phyloP scores from a whole-genome alignment of 139 green algal genomes.

The Chlamydomonas sp. region DNA sequence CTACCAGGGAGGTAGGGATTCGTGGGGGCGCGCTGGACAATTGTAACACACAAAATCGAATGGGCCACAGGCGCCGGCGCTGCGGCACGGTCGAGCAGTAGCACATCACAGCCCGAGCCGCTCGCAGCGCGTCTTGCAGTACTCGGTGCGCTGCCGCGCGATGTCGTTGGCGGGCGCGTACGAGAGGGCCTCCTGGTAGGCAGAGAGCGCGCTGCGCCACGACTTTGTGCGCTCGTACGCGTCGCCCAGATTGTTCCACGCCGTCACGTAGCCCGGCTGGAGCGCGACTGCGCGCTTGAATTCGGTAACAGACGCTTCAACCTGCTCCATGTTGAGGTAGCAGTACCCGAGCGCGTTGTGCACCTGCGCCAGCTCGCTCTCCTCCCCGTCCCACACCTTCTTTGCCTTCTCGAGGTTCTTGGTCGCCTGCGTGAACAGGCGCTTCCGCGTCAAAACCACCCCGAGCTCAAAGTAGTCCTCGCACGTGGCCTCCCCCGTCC shows the following conservation, averaged over 20 bases:
- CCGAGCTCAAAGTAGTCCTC: conserved; percentile 98
- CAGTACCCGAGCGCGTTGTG: conserved; percentile 96
- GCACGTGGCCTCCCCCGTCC: conserved; percentile 67
- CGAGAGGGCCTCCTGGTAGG: conserved; percentile 73
- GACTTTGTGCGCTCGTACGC: conserved; percentile 72
- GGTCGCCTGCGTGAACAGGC: conserved; percentile 88
- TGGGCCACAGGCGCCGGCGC: no score
- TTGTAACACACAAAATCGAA: no score
- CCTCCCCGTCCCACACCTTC: conserved; percentile 84
- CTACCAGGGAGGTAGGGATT: no score
- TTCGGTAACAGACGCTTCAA: conserved; percentile 60
- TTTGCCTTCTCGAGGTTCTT: conserved; percentile 90
- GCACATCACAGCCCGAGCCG: conserved; percentile 9
- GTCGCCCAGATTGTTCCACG: conserved; percentile 98
- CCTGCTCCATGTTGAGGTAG: conserved; percentile 78
- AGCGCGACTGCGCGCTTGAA: conserved; percentile 83
- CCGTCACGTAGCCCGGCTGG: conserved; percentile 75
- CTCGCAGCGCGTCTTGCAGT: conserved; percentile 10
- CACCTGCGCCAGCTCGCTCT: conserved; percentile 88
- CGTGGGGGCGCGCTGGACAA: no score
- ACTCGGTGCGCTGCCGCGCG: conserved; percentile 30
- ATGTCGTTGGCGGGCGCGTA: conserved; percentile 83
- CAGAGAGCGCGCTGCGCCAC: conserved; percentile 59
- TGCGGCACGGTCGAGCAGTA: no score
- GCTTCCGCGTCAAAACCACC: conserved; percentile 93